phyloP scores from a whole-genome alignment of 1,284 basidiomycete species.

The Fomitopsis pinicola region DNA sequence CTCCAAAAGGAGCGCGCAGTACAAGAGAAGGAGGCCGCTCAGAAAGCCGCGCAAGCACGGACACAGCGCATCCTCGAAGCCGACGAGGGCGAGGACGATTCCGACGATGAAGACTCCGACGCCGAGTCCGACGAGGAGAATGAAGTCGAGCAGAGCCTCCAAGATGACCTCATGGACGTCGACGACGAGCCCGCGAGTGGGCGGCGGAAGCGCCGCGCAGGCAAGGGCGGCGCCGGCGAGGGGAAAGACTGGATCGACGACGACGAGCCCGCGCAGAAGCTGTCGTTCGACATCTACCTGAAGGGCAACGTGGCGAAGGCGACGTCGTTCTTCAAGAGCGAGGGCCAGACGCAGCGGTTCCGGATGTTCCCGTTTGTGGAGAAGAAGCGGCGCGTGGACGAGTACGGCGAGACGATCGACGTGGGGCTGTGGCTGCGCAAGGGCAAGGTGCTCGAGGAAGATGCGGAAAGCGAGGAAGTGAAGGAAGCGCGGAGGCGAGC shows the following conservation, averaged over 20 bases:
- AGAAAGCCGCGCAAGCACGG: slow-evolving; percentile 80
- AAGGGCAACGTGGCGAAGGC: slow-evolving; percentile 88
- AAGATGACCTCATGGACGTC: slow-evolving; percentile 45
- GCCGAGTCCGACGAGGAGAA: slow-evolving; percentile 62
- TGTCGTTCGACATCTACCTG: slow-evolving; percentile 95
- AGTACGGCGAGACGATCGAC: slow-evolving; percentile 94
- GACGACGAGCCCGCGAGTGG: slow-evolving; percentile 17
- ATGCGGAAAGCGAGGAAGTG: slow-evolving; percentile 77
- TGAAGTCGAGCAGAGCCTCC: slow-evolving; percentile 61
- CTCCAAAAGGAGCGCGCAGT: slow-evolving; percentile 73
- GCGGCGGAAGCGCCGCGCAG: slow-evolving; percentile 34
- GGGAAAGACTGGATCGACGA: slow-evolving; percentile 57
- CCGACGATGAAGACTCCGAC: slow-evolving; percentile 62
- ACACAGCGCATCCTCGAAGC: slow-evolving; percentile 90
- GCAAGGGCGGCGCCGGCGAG: slow-evolving; percentile 42
- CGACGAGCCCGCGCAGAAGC: slow-evolving; percentile 69
- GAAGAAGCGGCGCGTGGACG: slow-evolving; percentile 87
- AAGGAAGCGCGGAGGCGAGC: slow-evolving; percentile 70
- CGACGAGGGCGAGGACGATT: slow-evolving; percentile 68
- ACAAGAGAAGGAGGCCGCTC: slow-evolving; percentile 86
- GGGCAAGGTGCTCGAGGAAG: slow-evolving; percentile 84
- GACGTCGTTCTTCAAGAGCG: slow-evolving; percentile 81
- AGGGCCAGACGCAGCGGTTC: slow-evolving; percentile 71
- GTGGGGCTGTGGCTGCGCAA: slow-evolving; percentile 91
- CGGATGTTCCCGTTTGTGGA: slow-evolving; percentile 98